A percentile compares a stretch with the other conserved stretches of the same genome.
Conservation (phyloP, 2,329 filamentous ascomycete genomes). For the Dendrostoma leiphaemia region DNA sequence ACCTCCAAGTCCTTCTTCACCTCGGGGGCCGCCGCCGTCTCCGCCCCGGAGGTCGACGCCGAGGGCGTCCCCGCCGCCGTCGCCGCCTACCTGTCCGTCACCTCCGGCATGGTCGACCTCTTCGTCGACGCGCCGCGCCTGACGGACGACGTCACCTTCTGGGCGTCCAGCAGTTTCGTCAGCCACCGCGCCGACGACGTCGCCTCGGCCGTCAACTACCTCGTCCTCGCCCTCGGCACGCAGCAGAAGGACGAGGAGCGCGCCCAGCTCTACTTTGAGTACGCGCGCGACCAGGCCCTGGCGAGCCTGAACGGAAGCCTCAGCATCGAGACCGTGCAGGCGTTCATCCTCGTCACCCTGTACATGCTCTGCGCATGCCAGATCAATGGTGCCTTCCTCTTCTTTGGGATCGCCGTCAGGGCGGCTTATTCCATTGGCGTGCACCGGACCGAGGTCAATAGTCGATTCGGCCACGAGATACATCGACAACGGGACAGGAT, state of each 20-base stretch:
- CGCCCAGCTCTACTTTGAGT: conserved; percentile 47
- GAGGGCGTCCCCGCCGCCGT: conserved; percentile 30
- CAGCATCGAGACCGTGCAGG: conserved; percentile 48
- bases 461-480: conserved; percentile 43
- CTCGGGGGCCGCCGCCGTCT: conserved; percentile 23
- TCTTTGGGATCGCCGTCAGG: conserved; percentile 52
- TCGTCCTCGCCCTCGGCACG: conserved; percentile 50
- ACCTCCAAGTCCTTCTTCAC: conserved; percentile 32
- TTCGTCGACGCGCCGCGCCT: conserved; percentile 41
- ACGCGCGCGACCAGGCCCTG: conserved; percentile 45
- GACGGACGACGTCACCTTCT: conserved; percentile 37
- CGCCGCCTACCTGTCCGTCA: conserved; percentile 36
- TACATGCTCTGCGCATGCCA: conserved; percentile 56
- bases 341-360: conserved; percentile 48
- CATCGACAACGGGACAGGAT: conserved; percentile 46
- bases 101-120: conserved; percentile 46
- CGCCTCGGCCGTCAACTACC: conserved; percentile 42
- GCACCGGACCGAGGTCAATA: conserved; percentile 53
- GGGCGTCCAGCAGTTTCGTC: conserved; percentile 35
- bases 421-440: conserved; percentile 53
- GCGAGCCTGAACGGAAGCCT: conserved; percentile 44
- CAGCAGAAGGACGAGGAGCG: conserved; percentile 39
- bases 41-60: conserved; percentile 27
- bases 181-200: conserved; percentile 35
- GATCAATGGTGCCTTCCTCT: conserved; percentile 53